These are phyloP conservation scores for Rhododendron mucronatum DNA, from an alignment of 148 eudicot genomes.

Conservation along the genomic window DNA sequence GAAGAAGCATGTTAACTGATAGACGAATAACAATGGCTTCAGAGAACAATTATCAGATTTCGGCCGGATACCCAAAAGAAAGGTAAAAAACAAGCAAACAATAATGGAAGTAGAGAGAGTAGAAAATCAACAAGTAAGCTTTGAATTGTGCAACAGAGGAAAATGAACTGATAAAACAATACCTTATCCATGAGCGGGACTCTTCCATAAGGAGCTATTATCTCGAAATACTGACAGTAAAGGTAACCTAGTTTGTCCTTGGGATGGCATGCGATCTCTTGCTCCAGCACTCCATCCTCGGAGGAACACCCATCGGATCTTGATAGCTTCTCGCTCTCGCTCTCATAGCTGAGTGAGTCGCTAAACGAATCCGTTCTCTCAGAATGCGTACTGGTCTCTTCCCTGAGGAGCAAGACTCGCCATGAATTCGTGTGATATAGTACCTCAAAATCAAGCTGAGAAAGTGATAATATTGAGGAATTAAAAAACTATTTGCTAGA, in stretches of 20 bases:
- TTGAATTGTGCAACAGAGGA: background rate
- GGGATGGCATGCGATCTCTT: background rate
- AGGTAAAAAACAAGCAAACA: background rate
- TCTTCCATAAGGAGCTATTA: constrained; percentile 19
- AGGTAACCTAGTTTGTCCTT: constrained; percentile 12
- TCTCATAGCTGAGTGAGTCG: constrained; percentile 47
- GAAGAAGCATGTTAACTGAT: constrained; percentile 6
- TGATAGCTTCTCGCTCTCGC: constrained; percentile 19
- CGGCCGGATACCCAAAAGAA: too few species aligned
- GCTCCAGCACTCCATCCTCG: constrained; percentile 8
- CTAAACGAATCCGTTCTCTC: constrained; percentile 77
- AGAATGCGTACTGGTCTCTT: constrained; percentile 49
- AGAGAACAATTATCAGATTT: background rate
- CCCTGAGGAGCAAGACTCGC: constrained; percentile 31
- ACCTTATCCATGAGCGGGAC: constrained; percentile 27
- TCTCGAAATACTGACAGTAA: constrained; percentile 19
- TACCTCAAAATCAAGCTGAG: background rate
- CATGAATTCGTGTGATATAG: background rate
- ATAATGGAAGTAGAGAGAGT: background rate
- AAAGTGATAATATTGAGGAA: background rate
- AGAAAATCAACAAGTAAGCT: background rate
- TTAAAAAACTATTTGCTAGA: background rate
- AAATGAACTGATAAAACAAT: too few species aligned
- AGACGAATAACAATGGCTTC: constrained; percentile 15
- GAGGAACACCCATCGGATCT: constrained; percentile 14